phyloP scores from a whole-genome alignment of 2,329 filamentous ascomycete genomes.

The Parastagonospora nodorum region DNA sequence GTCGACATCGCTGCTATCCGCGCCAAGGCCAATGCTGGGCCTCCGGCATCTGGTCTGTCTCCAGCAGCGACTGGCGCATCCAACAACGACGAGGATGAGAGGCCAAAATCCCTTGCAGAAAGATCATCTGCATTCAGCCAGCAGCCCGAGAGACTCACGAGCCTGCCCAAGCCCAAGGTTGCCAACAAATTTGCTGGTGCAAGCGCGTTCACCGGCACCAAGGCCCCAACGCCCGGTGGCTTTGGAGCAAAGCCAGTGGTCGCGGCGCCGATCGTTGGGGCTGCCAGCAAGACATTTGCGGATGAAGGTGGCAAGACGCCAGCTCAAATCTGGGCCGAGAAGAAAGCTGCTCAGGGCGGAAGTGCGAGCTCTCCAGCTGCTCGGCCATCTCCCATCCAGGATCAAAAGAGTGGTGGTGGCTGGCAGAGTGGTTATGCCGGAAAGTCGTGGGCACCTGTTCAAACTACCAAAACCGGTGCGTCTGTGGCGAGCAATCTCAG shows the following conservation, averaged over 20 bases:
- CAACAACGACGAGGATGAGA: constrained; percentile 48
- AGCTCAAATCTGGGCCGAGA: constrained; percentile 96
- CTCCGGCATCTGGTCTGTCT: constrained; percentile 43
- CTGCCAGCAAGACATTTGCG: constrained; percentile 90
- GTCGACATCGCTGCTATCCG: constrained; percentile 96
- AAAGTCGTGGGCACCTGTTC: constrained; percentile 87
- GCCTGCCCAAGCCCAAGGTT: constrained; percentile 92
- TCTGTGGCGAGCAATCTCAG: constrained; percentile 58
- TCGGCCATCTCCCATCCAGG: constrained; percentile 38
- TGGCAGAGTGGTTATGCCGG: constrained; percentile 93
- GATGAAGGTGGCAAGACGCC: constrained; percentile 95
- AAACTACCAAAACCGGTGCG: constrained; percentile 73
- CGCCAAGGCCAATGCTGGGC: constrained; percentile 69
- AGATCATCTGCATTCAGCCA: constrained; percentile 72
- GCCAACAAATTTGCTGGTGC: constrained; percentile 82
- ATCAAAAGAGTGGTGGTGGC: constrained; percentile 74
- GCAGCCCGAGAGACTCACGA: constrained; percentile 79
- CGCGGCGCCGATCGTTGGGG: constrained; percentile 69
- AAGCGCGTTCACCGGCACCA: constrained; percentile 81
- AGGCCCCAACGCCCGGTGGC: constrained; percentile 77
- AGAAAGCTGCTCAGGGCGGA: constrained; percentile 81
- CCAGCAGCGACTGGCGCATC: constrained; percentile 51
- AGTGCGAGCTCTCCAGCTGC: constrained; percentile 49
- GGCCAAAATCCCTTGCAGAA: constrained; percentile 71
- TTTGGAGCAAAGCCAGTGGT: constrained; percentile 67